A percentile compares a stretch with the other conserved stretches of the same genome.
These are phyloP conservation scores for Heterobasidion irregulare DNA, from an alignment of 1,284 basidiomycete species.

Conservation along the genomic window DNA sequence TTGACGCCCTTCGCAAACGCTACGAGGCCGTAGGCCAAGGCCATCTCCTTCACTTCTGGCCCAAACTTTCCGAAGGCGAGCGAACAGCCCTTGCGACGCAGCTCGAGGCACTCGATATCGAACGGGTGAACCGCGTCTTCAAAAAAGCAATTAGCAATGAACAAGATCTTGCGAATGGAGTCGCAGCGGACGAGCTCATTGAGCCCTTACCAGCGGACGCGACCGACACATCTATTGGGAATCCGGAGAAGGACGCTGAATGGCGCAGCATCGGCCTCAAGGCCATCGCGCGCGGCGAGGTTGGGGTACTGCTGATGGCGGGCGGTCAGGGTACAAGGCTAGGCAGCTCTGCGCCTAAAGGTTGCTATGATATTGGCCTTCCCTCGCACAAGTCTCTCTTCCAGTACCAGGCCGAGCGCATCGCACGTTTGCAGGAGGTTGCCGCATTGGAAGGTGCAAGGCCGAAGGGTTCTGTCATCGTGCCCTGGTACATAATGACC, in stretches of 20 bases:
- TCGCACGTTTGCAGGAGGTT: slow-evolving; percentile 73
- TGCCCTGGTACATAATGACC: slow-evolving; percentile 99
- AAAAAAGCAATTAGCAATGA: slow-evolving; percentile 70
- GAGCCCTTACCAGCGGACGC: slow-evolving; percentile 76
- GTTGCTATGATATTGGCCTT: slow-evolving; percentile 95
- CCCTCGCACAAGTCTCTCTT: slow-evolving; percentile 93
- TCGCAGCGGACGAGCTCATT: slow-evolving; percentile 42
- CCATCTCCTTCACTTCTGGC: slow-evolving; percentile 88
- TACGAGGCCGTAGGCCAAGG: slow-evolving; percentile 81
- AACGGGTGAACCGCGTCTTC: slow-evolving; percentile 89
- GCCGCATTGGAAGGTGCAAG: slow-evolving; percentile 55
- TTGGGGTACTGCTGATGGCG: slow-evolving; percentile 94
- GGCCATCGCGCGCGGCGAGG: slow-evolving; percentile 76
- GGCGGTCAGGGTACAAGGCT: slow-evolving; percentile 96
- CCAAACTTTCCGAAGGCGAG: slow-evolving; percentile 59
- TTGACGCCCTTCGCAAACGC: slow-evolving; percentile 39
- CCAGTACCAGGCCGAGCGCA: slow-evolving; percentile 95
- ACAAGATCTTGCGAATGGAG: slow-evolving; percentile 36
- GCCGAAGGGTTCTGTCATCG: slow-evolving; percentile 49
- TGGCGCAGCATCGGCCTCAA: slow-evolving; percentile 75
- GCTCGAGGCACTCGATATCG: slow-evolving; percentile 78
- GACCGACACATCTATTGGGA: slow-evolving; percentile 54
- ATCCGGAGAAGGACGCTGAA: slow-evolving; percentile 48
- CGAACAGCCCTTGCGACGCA: slow-evolving; percentile 63
- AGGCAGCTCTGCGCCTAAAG: slow-evolving; percentile 90